phyloP scores from a whole-genome alignment of 257 asterid genomes.

The Cruciata laevipes region DNA sequence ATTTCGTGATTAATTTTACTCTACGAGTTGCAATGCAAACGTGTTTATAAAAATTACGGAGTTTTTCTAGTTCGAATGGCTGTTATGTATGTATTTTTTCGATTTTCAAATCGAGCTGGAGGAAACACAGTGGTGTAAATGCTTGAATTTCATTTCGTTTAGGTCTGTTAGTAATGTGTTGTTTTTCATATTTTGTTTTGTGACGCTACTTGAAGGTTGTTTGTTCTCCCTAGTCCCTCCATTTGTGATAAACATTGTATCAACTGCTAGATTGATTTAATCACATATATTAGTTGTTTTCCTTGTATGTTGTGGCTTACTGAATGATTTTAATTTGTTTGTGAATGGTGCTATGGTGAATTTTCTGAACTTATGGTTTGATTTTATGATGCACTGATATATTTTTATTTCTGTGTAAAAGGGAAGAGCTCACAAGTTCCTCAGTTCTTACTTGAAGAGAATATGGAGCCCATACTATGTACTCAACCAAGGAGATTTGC shows the following conservation, averaged over 20 bases:
- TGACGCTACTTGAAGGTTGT: background rate
- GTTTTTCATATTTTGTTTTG: background rate
- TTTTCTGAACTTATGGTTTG: background rate
- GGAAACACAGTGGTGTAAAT: background rate
- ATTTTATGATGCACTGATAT: background rate
- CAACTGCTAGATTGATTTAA: background rate
- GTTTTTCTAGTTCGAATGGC: background rate
- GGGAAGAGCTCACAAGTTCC: slow-evolving; percentile 99
- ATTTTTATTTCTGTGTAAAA: slow-evolving; percentile 23
- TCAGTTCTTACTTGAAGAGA: slow-evolving; percentile 72
- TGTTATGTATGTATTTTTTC: background rate
- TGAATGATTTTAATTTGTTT: background rate
- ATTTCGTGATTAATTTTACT: too few species aligned
- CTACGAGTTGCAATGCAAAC: too few species aligned
- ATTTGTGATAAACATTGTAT: too few species aligned
- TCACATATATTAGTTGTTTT: background rate
- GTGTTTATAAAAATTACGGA: too few species aligned
- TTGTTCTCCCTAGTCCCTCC: too few species aligned
- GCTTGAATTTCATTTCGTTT: background rate
- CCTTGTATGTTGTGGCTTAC: background rate
- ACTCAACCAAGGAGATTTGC: slow-evolving; percentile 99
- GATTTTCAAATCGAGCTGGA: background rate
- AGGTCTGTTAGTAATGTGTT: background rate
- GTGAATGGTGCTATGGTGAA: background rate
- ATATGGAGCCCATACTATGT: slow-evolving; percentile 80